Conservation (phyloP, 1,284 basidiomycete species). For the Phaffia rhodozyma region DNA sequence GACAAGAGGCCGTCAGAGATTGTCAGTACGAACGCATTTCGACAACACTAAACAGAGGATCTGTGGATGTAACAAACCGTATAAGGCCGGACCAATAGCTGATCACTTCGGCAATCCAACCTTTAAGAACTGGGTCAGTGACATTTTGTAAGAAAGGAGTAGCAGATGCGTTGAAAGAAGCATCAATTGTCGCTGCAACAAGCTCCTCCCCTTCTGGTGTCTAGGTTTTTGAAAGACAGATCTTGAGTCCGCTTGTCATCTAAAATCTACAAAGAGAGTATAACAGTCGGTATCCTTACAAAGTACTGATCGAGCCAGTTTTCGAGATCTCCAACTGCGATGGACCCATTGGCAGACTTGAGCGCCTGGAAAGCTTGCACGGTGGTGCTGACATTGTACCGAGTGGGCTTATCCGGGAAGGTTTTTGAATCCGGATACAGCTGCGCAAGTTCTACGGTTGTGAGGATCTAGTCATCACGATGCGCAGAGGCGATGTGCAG, state of each 20-base stretch:
- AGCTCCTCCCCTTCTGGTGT: conserved; percentile 74
- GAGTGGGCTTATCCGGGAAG: conserved; percentile 82
- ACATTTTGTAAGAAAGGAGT: conserved; percentile 54
- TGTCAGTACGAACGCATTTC: background rate
- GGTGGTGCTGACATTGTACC: conserved; percentile 50
- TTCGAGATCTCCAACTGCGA: conserved; percentile 39
- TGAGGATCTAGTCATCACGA: conserved; percentile 47
- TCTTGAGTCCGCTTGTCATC: background rate
- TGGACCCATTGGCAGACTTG: conserved; percentile 46
- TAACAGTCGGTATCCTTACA: conserved; percentile 24
- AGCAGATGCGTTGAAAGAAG: conserved; percentile 50
- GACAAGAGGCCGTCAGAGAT: background rate
- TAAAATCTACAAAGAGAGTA: background rate
- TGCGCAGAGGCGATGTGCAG: background rate
- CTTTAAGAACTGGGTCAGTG: conserved; percentile 54
- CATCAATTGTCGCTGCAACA: conserved; percentile 47
- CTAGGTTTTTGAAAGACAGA: conserved; percentile 18
- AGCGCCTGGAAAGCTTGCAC: conserved; percentile 45
- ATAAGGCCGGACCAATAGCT: conserved; percentile 70
- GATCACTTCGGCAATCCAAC: conserved; percentile 65
- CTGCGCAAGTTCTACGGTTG: conserved; percentile 68
- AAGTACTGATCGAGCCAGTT: conserved; percentile 68
- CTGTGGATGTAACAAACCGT: conserved; percentile 31
- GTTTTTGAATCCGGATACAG: conserved; percentile 75
- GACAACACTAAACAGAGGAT: background rate